Evolutionary conservation across 2,329 filamentous ascomycete genomes (phyloP).

Genomic region (Aspergillus pseudotamarii): DNA sequence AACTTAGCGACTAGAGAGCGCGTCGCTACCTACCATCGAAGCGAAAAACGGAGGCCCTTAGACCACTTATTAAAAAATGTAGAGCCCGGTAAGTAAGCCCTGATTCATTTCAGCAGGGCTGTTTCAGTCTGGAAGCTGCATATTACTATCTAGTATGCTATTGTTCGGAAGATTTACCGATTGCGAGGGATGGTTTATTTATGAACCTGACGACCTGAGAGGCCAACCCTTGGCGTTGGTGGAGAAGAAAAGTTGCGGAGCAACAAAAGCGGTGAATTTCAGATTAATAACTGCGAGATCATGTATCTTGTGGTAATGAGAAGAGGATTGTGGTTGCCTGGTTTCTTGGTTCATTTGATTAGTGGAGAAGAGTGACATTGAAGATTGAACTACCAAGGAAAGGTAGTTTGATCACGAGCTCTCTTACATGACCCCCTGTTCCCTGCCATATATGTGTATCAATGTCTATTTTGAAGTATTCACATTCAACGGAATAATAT

Average conservation of each 20-base stretch:
- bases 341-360: not conserved
- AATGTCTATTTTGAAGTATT: not conserved
- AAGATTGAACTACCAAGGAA: not conserved
- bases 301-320: not conserved
- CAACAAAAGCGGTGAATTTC: constrained; percentile 13
- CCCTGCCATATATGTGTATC: not conserved
- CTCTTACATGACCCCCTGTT: not conserved
- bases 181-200: constrained; percentile 2
- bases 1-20: not conserved
- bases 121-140: not conserved
- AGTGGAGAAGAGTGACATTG: not conserved
- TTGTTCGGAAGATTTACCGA: not conserved
- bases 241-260: constrained; percentile 10
- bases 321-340: not conserved
- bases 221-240: not conserved
- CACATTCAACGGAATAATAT: not conserved
- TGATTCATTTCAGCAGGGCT: not conserved
- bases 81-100: not conserved
- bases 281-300: not conserved
- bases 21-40: not conserved
- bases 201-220: not conserved
- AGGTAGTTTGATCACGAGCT: not conserved
- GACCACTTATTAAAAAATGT: not conserved
- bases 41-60: not conserved
- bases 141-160: not conserved